Conservation (phyloP, 441 rosid genomes). For the Euphorbia corollata region DNA sequence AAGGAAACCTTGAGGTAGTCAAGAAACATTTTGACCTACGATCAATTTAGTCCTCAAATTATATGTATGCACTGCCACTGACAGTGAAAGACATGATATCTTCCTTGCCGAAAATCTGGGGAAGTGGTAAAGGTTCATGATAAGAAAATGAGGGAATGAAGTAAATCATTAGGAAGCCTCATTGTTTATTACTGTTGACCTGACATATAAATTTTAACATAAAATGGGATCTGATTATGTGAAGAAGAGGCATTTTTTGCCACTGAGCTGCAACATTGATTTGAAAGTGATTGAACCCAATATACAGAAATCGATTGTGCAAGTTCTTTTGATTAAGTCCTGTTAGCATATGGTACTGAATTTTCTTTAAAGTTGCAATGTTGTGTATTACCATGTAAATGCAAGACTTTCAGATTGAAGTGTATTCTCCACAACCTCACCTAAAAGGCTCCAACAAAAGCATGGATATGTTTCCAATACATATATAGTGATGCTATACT, state of each 20-base stretch:
- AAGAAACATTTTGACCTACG: constrained; percentile 1
- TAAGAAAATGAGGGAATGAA: not conserved
- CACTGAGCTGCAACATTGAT: no score
- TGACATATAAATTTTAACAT: not conserved
- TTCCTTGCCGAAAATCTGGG: not conserved
- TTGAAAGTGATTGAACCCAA: not conserved
- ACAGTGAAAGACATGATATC: not conserved
- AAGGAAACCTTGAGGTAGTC: not conserved
- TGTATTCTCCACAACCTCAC: no score
- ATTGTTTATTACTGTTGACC: not conserved
- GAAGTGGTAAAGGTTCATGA: not conserved
- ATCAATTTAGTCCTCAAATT: not conserved
- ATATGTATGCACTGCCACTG: not conserved
- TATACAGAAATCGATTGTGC: not conserved
- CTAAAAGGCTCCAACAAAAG: not conserved
- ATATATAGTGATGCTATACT: constrained; percentile 7
- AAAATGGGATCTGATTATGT: not conserved
- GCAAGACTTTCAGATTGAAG: not conserved
- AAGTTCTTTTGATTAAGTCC: constrained; percentile 1
- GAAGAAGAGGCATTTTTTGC: no score
- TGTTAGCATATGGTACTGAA: not conserved
- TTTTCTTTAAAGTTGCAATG: not conserved
- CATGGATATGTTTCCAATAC: not conserved
- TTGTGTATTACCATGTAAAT: not conserved
- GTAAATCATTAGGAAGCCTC: not conserved